A percentile compares a stretch with the other conserved stretches of the same genome.
These are phyloP conservation scores for Fusarium proliferatum DNA, from an alignment of 2,329 filamentous ascomycete genomes.

Conservation along the genomic window DNA sequence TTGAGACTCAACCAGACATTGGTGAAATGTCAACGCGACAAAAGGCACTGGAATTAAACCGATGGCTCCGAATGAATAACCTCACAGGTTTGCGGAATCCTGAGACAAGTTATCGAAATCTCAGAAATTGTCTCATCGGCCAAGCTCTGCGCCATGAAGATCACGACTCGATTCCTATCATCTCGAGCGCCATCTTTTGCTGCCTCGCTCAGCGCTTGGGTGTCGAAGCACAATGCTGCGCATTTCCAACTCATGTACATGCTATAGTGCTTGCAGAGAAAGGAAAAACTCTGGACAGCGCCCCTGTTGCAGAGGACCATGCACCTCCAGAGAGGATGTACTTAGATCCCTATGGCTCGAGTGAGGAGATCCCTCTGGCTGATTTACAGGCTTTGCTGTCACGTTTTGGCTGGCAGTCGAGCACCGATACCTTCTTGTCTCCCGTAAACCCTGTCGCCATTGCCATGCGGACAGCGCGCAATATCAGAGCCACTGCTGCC, in stretches of 20 bases:
- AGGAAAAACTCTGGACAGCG: constrained; percentile 70
- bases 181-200: constrained; percentile 89
- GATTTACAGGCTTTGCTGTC: constrained; percentile 71
- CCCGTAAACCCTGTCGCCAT: constrained; percentile 75
- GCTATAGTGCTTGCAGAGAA: constrained; percentile 75
- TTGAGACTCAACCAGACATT: constrained; percentile 62
- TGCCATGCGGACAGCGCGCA: constrained; percentile 77
- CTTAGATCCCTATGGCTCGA: constrained; percentile 81
- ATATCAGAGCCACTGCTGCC: constrained; percentile 77
- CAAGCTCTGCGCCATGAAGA: constrained; percentile 77
- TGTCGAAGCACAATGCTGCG: constrained; percentile 80
- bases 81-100: constrained; percentile 77
- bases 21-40: constrained; percentile 68
- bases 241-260: constrained; percentile 87
- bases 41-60: constrained; percentile 75
- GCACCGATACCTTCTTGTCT: constrained; percentile 65
- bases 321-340: constrained; percentile 70
- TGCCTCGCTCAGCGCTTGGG: constrained; percentile 79
- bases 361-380: constrained; percentile 71
- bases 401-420: constrained; percentile 56
- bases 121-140: constrained; percentile 90
- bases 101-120: constrained; percentile 76
- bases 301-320: constrained; percentile 51
- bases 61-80: constrained; percentile 75
- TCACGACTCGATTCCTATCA: constrained; percentile 85